Evolutionary conservation across 169 alveolate species (phyloP), one percentile per base, ranked within the genome.

Genomic region (Cryptosporidium muris): DNA sequence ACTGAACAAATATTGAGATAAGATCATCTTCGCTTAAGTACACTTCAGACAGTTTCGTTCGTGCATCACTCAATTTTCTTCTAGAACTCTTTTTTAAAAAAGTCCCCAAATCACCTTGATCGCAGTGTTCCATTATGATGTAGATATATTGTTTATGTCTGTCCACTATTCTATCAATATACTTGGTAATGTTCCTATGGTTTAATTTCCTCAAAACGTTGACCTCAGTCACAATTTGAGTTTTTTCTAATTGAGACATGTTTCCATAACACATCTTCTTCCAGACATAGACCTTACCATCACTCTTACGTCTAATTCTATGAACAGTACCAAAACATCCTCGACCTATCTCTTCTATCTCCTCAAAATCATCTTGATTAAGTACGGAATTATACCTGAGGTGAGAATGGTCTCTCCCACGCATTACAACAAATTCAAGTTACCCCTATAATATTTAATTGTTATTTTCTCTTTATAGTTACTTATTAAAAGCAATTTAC

Each of bases 71-170:
- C 38, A 95, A 97, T 80, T 93, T 94, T 81, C 94, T 94, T 74
- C 91, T 92, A 81, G 92, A 93, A 64, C 94, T 94, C 82, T 93
- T 96, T 68, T 94, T 95, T 80, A 97, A 94, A 34, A 96, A 81
- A 60, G 95, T 88, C 7, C 97, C 97, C 64, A 97, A 91, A 80
- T 97, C 99, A 25, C 99, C 99, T 47, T 96, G 96, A 80, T 95
- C 99, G 80, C 99, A 96, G 90, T 92, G 97, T 90, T 97, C 99
- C 97, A 96, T 95, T 45, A 97, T 90, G 16, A 96, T 96, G 92
- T 93, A 97, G 16, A 96, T 92, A 65, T 94, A 95, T 47, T 95
- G 93, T 51, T 91, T 93, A 65, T 92, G 91, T 67, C 96, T 96
- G 90, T 97, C 98, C 38, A 97, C 91, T 53, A 96, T 94, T 42